phyloP scores from a whole-genome alignment of 2,329 filamentous ascomycete genomes.

The Penicillium sclerotiorum region DNA sequence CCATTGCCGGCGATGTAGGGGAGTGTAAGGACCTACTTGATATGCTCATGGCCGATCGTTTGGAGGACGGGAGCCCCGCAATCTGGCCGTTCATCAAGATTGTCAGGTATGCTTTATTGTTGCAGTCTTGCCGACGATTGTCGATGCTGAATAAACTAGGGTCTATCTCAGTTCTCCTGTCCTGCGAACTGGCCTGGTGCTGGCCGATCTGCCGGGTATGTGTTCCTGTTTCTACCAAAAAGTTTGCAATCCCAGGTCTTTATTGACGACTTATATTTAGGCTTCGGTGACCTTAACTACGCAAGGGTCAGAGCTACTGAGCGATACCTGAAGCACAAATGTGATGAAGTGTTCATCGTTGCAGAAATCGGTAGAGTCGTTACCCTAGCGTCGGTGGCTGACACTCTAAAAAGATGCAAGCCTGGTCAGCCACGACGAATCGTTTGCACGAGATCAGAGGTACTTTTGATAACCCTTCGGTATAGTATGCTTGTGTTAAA shows the following conservation, averaged over 20 bases:
- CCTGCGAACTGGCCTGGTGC: conserved; percentile 5
- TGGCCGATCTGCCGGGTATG: conserved; percentile 15
- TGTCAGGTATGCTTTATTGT: conserved; percentile 6
- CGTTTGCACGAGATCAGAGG: conserved; percentile 13
- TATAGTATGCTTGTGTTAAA: background rate
- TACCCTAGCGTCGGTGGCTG: conserved; percentile 1
- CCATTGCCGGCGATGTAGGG: background rate
- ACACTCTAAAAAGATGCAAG: conserved; percentile 7
- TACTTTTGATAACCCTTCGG: background rate
- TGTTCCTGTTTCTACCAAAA: background rate
- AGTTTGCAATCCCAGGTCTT: background rate
- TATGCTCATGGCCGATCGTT: background rate
- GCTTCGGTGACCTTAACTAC: conserved; percentile 12
- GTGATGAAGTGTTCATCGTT: conserved; percentile 14
- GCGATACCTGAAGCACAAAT: conserved; percentile 8
- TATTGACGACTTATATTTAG: background rate
- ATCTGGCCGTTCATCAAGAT: conserved; percentile 16
- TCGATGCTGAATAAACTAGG: conserved; percentile 5
- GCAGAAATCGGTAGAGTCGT: background rate
- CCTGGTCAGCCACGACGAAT: conserved; percentile 4
- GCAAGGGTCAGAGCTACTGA: conserved; percentile 13
- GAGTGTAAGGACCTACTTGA: background rate
- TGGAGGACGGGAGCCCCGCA: background rate
- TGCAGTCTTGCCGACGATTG: background rate
- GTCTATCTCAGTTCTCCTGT: conserved; percentile 6